phyloP scores from a whole-genome alignment of 192 early-diverging fungal genomes.

The Spizellomyces punctatus region DNA sequence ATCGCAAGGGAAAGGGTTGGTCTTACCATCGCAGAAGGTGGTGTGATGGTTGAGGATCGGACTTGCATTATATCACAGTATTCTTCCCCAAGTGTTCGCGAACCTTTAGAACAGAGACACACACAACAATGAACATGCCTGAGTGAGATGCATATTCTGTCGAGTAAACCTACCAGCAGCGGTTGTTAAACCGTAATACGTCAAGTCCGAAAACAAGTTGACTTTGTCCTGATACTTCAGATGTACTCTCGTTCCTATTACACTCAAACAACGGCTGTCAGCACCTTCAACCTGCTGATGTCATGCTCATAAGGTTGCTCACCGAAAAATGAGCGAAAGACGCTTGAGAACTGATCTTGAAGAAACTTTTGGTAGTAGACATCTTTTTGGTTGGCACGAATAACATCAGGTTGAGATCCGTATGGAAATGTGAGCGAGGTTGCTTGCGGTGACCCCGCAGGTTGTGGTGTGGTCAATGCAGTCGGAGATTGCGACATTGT shows the following conservation, averaged over 20 bases:
- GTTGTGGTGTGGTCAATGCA: background rate
- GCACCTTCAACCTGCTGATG: background rate
- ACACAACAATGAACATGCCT: background rate
- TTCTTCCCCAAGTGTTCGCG: constrained; percentile 93
- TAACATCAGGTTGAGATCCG: constrained; percentile 79
- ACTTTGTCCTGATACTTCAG: constrained; percentile 69
- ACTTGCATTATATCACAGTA: constrained; percentile 88
- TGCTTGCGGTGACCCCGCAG: background rate
- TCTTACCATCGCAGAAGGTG: background rate
- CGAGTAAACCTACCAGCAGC: constrained; percentile 49
- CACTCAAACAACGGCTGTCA: background rate
- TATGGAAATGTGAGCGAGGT: constrained; percentile 56
- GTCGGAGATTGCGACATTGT: no score
- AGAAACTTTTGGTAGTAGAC: constrained; percentile 75
- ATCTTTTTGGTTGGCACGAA: constrained; percentile 91
- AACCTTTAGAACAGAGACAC: constrained; percentile 46
- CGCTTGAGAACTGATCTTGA: constrained; percentile 62
- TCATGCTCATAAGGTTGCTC: constrained; percentile 12
- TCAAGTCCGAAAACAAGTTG: constrained; percentile 57
- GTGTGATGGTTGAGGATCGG: background rate
- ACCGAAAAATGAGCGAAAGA: constrained; percentile 67
- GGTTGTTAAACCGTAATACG: constrained; percentile 79
- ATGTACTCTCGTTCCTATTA: constrained; percentile 56
- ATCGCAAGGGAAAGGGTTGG: background rate
- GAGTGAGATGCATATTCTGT: background rate